Conservation (phyloP, 805 yeast species). For the Maudiozyma serrabonitensis region DNA sequence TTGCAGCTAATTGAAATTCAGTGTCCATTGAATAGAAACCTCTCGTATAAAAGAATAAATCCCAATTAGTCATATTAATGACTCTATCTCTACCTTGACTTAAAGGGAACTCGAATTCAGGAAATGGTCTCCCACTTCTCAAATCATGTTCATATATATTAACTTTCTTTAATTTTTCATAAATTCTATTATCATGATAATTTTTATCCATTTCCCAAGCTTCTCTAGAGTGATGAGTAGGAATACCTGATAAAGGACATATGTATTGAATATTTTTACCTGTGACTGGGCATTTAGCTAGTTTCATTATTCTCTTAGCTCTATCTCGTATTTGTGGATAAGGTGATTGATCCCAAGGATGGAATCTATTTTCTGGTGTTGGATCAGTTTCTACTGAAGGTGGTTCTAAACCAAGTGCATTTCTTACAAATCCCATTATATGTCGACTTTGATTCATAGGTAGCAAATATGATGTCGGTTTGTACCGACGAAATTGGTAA, state of each 20-base stretch:
- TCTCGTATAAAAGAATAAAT: constrained; percentile 84
- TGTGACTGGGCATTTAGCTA: constrained; percentile 88
- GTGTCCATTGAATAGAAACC: constrained; percentile 94
- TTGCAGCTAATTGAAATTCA: constrained; percentile 90
- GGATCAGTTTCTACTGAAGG: constrained; percentile 60
- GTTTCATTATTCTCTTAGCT: constrained; percentile 81
- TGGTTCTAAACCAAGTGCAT: constrained; percentile 49
- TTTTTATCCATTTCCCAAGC: constrained; percentile 79
- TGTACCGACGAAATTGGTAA: background rate
- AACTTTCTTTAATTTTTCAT: constrained; percentile 72
- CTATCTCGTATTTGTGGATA: constrained; percentile 77
- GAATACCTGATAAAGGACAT: constrained; percentile 91
- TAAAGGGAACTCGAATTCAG: constrained; percentile 90
- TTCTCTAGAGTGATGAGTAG: constrained; percentile 83
- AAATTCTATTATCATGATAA: constrained; percentile 58
- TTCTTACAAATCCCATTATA: constrained; percentile 33
- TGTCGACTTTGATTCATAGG: constrained; percentile 12
- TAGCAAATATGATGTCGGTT: background rate
- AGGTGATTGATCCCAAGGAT: constrained; percentile 90
- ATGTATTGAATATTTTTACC: constrained; percentile 68
- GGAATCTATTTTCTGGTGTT: constrained; percentile 62
- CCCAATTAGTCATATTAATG: constrained; percentile 82
- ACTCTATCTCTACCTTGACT: constrained; percentile 64
- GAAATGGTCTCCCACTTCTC: constrained; percentile 87
- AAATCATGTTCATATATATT: constrained; percentile 92